These are phyloP conservation scores for Saccharomycopsis hybrid DNA, from an alignment of 1,139 yeast species.

Conservation along the genomic window DNA sequence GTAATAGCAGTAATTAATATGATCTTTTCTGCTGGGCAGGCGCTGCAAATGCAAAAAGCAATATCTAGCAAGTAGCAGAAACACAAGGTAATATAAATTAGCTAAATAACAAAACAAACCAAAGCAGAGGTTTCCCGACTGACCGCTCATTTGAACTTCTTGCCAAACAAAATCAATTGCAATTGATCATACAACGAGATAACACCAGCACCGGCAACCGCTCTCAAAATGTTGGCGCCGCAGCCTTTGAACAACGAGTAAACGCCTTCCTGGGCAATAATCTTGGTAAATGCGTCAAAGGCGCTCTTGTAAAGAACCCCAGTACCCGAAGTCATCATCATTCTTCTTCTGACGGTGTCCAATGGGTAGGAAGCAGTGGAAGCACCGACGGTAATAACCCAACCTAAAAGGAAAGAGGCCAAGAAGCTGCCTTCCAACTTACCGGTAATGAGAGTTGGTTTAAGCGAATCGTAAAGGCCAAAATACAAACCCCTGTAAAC, in stretches of 20 bases:
- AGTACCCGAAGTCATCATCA: constrained; percentile 84
- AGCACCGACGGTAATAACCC: constrained; percentile 76
- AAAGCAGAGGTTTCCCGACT: too few species aligned
- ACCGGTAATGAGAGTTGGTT: constrained; percentile 70
- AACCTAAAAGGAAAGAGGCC: constrained; percentile 72
- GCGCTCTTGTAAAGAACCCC: constrained; percentile 73
- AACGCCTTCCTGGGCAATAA: constrained; percentile 69
- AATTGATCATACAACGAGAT: constrained; percentile 74
- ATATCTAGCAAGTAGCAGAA: too few species aligned
- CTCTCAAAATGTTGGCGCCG: constrained; percentile 83
- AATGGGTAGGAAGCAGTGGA: constrained; percentile 77
- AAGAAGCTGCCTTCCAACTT: constrained; percentile 64
- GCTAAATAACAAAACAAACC: too few species aligned
- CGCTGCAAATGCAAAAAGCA: too few species aligned
- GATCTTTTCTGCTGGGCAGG: too few species aligned
- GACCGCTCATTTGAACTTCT: constrained; percentile 48
- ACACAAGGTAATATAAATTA: too few species aligned
- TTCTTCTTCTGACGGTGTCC: constrained; percentile 80
- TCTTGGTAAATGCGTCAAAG: constrained; percentile 64
- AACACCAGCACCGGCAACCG: constrained; percentile 87
- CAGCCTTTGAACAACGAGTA: constrained; percentile 75
- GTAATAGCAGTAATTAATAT: too few species aligned
- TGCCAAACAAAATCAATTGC: constrained; percentile 67
- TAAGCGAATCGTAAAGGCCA: constrained; percentile 74
- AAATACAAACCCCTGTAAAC: constrained; percentile 83